Evolutionary conservation across 441 rosid species (phyloP), one percentile per base, ranked within the genome.

Genomic region (Bocquillonia castaneifolia): DNA sequence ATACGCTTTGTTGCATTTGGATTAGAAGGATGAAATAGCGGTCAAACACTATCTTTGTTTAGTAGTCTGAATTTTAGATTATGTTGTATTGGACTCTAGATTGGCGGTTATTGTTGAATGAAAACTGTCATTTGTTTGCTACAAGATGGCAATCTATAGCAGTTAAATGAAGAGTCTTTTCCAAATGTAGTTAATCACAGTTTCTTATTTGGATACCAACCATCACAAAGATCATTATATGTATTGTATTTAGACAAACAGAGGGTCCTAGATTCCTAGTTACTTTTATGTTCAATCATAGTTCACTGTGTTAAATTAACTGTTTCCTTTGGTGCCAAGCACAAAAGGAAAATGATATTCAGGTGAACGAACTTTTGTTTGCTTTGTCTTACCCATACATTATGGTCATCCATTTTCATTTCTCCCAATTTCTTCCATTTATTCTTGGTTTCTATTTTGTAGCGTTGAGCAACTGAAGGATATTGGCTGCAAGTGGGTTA

Each of bases 391-490:
- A 26, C 40, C 42, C 3, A 13, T 13, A 3, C 3, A n/a, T 6
- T 14, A 15, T 4, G 23, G 37, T 56, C 20, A 15, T 55, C 23
- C 29, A 26, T 5, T 34, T 25, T 59, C 54, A 17, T 17, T 58
- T 48, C 42, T 68, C 22, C 22, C 8, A 9, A 14, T 37, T 13
- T 28, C 51, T 57, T 39, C 23, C 14, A n/a, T 50, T 15, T 45
- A 28, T 34, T 68, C 29, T 26, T 69, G 5, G 64, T 28, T 50
- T 80, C 22, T 25, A 20, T 77, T 69, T 73, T 80, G 52, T 72
- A 90, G 98, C 53, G 97, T 83, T 77, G 99, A 94, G 72, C 98
- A 94, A 74, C 70, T 94, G 74, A 92, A 86, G 79, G 98, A 94
- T 76, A 66, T 80, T 39, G 99, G 98, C 70, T 90, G 94, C 91